Evolutionary conservation across 192 early-diverging fungal species (phyloP).

Genomic region (Backusella morwellensis): DNA sequence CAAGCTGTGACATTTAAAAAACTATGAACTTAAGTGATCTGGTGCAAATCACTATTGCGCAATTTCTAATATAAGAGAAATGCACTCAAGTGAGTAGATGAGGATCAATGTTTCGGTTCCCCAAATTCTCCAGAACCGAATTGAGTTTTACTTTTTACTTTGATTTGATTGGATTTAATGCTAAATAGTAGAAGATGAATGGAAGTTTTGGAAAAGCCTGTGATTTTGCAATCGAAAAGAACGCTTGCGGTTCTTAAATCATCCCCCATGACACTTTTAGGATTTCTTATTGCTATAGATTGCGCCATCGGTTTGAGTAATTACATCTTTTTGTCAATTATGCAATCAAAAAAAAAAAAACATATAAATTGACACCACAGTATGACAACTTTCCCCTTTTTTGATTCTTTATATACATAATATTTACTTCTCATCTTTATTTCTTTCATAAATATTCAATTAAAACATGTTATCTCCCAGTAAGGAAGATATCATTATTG

Average conservation of each 20-base stretch:
- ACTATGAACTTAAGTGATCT: background rate
- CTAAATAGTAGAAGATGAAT: background rate
- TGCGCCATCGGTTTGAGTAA: background rate
- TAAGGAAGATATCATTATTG: slow-evolving; percentile 24
- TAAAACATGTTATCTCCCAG: slow-evolving; percentile 1
- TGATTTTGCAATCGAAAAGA: background rate
- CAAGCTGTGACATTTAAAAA: background rate
- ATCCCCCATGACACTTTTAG: background rate
- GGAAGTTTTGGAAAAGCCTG: background rate
- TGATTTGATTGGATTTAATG: background rate
- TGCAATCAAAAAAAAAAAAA: background rate
- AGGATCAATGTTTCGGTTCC: background rate
- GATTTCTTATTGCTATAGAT: background rate
- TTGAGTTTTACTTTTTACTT: background rate
- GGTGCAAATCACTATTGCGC: background rate
- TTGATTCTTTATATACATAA: background rate
- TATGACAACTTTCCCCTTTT: background rate
- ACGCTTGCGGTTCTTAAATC: background rate
- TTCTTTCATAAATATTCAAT: background rate
- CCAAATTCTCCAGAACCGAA: background rate
- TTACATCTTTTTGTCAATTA: background rate
- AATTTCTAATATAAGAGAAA: background rate
- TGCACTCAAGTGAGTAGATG: background rate
- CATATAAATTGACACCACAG: background rate
- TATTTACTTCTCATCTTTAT: background rate